A percentile compares a stretch with the other conserved stretches of the same genome.
phyloP scores from a whole-genome alignment of 106 monocot genomes.

The Hemerocallis citrina region DNA sequence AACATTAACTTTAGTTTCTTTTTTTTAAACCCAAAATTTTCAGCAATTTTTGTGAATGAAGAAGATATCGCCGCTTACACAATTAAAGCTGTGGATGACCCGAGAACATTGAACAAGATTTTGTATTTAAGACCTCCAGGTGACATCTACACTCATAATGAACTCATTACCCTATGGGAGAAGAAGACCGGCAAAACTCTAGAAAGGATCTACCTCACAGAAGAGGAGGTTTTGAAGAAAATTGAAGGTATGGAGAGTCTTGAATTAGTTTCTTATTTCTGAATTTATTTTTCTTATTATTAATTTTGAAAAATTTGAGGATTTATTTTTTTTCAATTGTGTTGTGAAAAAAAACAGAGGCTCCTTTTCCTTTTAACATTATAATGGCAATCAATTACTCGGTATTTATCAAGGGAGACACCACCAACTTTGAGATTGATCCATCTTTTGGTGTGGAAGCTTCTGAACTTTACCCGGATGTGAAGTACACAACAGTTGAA shows the following conservation, averaged over 20 bases:
- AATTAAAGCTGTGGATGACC: slow-evolving; percentile 47
- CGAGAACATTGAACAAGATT: slow-evolving; percentile 57
- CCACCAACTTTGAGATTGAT: slow-evolving; percentile 28
- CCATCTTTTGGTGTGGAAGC: slow-evolving; percentile 51
- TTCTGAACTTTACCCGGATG: slow-evolving; percentile 51
- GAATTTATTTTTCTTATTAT: background rate
- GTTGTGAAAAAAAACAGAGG: too few species aligned
- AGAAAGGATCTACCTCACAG: slow-evolving; percentile 18
- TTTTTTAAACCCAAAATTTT: slow-evolving; percentile 14
- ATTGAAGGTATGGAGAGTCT: slow-evolving; percentile 16
- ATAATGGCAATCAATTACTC: slow-evolving; percentile 15
- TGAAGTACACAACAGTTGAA: slow-evolving; percentile 58
- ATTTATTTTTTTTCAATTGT: background rate
- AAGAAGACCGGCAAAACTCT: slow-evolving; percentile 40
- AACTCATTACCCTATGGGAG: slow-evolving; percentile 42
- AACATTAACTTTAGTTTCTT: too few species aligned
- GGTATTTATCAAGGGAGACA: slow-evolving; percentile 21
- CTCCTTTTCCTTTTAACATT: slow-evolving; percentile 19
- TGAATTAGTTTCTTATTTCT: background rate
- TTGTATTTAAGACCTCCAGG: slow-evolving; percentile 37
- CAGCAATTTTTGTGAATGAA: slow-evolving; percentile 38
- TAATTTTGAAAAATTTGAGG: background rate
- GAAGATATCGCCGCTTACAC: slow-evolving; percentile 49
- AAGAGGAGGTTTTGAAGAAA: slow-evolving; percentile 25
- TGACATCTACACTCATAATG: slow-evolving; percentile 43